These are phyloP conservation scores for Lichtheimia hyalospora DNA, from an alignment of 371 early-diverging fungal genomes.

Conservation along the genomic window DNA sequence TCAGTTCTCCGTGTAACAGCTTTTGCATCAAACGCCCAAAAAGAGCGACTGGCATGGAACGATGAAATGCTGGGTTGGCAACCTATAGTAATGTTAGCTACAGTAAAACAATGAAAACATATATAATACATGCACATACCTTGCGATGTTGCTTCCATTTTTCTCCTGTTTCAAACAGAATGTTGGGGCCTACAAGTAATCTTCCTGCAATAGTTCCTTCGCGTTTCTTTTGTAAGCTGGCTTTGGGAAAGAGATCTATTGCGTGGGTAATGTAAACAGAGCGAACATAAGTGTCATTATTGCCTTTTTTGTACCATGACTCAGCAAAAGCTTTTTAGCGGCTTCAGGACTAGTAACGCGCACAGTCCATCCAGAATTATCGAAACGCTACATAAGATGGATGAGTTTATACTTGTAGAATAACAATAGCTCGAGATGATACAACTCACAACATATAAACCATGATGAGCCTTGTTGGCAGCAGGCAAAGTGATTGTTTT, in stretches of 20 bases:
- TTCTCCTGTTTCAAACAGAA: conserved; percentile 18
- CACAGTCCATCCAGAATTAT: conserved; percentile 22
- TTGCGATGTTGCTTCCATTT: conserved; percentile 30
- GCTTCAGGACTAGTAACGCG: conserved; percentile 21
- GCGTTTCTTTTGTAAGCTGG: neutral
- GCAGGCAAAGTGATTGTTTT: conserved; percentile 6
- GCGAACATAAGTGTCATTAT: neutral
- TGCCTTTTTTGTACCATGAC: conserved; percentile 14
- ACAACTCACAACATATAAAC: conserved; percentile 10
- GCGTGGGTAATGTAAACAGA: too few species aligned
- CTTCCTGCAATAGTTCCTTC: conserved; percentile 7
- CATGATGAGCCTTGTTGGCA: neutral
- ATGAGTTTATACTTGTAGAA: too few species aligned
- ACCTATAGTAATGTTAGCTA: conserved; percentile 11
- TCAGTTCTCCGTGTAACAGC: conserved; percentile 15
- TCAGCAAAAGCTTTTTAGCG: conserved; percentile 15
- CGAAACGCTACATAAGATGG: neutral
- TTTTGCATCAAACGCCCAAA: conserved; percentile 28
- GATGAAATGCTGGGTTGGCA: conserved; percentile 45
- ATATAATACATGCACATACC: conserved; percentile 4
- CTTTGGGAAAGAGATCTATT: conserved; percentile 28
- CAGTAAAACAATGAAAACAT: neutral
- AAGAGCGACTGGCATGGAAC: conserved; percentile 29
- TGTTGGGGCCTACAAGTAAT: conserved; percentile 22
- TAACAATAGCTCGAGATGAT: too few species aligned